Percentiles rank a stretch among this genome's conserved stretches.
Evolutionary conservation across 1,139 yeast genomes (phyloP).

Genomic region (Candida sp.): DNA sequence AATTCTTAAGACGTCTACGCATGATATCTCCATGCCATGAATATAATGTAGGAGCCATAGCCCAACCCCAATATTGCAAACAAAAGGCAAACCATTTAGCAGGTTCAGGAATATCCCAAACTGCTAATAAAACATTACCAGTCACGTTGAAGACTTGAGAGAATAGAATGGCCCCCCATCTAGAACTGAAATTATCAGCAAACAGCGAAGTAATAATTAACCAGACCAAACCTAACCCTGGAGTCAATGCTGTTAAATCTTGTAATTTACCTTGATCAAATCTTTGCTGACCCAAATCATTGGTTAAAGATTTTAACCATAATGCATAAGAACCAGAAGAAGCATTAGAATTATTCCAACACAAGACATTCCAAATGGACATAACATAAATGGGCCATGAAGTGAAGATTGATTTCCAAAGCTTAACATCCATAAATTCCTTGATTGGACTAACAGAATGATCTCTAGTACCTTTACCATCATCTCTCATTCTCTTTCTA

Average conservation of each 20-base stretch:
- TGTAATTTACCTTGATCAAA: slow-evolving; percentile 32
- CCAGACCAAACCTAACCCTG: slow-evolving; percentile 43
- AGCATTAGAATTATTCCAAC: slow-evolving; percentile 58
- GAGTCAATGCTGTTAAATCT: slow-evolving; percentile 41
- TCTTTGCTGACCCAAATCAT: slow-evolving; percentile 21
- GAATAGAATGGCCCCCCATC: slow-evolving; percentile 55
- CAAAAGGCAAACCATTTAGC: slow-evolving; percentile 50
- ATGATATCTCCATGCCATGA: slow-evolving; percentile 46
- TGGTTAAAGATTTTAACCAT: slow-evolving; percentile 37
- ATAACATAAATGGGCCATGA: slow-evolving; percentile 56
- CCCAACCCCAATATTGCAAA: slow-evolving; percentile 47
- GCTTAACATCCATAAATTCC: slow-evolving; percentile 26
- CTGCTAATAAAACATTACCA: slow-evolving; percentile 41
- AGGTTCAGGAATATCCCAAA: slow-evolving; percentile 43
- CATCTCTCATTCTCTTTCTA: slow-evolving; percentile 48
- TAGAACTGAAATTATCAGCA: slow-evolving; percentile 48
- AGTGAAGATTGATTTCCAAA: slow-evolving; percentile 50
- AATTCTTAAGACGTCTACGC: slow-evolving; percentile 39
- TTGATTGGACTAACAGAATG: slow-evolving; percentile 21
- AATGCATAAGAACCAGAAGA: slow-evolving; percentile 49
- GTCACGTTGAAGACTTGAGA: slow-evolving; percentile 46
- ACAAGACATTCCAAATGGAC: slow-evolving; percentile 52
- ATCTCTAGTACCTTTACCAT: slow-evolving; percentile 32
- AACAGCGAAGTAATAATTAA: slow-evolving; percentile 34
- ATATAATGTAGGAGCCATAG: slow-evolving; percentile 47